Conservation (phyloP, 2,329 filamentous ascomycete species). For the Fusarium praegraminearum region DNA sequence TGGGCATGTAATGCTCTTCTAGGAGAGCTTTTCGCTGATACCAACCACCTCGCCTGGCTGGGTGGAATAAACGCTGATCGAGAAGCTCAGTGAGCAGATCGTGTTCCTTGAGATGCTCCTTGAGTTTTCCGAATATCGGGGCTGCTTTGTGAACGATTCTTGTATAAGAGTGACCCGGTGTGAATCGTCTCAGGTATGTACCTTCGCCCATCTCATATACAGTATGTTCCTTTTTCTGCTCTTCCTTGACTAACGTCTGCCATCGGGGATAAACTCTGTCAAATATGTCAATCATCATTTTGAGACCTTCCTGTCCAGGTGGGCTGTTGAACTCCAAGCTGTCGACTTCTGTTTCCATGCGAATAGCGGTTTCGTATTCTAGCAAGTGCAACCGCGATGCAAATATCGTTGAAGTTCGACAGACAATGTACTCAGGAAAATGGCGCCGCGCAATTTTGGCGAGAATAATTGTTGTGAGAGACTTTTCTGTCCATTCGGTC, state of each 20-base stretch:
- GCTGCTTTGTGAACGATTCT: constrained; percentile 91
- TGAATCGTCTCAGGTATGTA: constrained; percentile 89
- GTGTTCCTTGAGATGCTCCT: constrained; percentile 83
- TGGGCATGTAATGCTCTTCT: constrained; percentile 94
- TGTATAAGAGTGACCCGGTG: constrained; percentile 92
- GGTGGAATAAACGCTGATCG: constrained; percentile 84
- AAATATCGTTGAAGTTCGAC: constrained; percentile 90
- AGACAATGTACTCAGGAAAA: constrained; percentile 92
- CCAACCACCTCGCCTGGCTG: constrained; percentile 87
- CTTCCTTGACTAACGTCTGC: constrained; percentile 77
- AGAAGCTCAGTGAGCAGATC: constrained; percentile 80
- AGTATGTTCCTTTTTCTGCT: constrained; percentile 80
- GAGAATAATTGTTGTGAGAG: constrained; percentile 92
- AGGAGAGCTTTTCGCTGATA: constrained; percentile 94
- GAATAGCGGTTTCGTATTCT: constrained; percentile 89
- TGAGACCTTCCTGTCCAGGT: constrained; percentile 72
- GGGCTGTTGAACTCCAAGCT: constrained; percentile 84
- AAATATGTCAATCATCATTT: constrained; percentile 77
- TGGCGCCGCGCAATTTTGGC: constrained; percentile 89
- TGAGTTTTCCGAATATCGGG: constrained; percentile 82
- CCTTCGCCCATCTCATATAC: constrained; percentile 87
- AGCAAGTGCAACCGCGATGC: constrained; percentile 78
- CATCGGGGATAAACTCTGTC: constrained; percentile 84
- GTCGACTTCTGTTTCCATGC: constrained; percentile 85
- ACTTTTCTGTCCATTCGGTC: constrained; percentile 97